Evolutionary conservation across 768 basidiomycete species (phyloP), one percentile per base, ranked within the genome.

Genomic region (Leccinum disarticulatum): DNA sequence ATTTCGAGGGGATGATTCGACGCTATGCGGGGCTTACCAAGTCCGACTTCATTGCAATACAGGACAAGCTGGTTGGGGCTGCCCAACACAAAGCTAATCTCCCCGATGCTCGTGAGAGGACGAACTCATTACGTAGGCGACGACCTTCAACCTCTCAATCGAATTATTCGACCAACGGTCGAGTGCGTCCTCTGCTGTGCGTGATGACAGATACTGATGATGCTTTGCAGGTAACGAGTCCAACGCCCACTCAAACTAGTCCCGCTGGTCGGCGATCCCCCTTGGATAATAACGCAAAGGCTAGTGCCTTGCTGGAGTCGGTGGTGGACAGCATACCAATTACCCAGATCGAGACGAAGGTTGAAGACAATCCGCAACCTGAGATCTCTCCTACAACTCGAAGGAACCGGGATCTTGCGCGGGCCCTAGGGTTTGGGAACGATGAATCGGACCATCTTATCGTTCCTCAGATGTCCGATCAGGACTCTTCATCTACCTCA

Each of bases 81-180:
- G 86, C 84, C 3, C 71, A 81, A 47, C 77, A 82, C 30, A 88
- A 85, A 69, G 81, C 81, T 46, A 76, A 77, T 15, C 80, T 77
- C 53, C 80, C 83, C 9, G 87, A 88, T 61, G 70, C 78, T 41
- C 83, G 83, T 11, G 83, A 85, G 64, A 84, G 90, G 50, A 77
- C 81, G 0, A 85, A 84, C 55, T 91, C 90, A n/a, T 76, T 90
- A 64, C 80, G 90, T 57, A 83, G 85, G 62, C 81, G 91, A 53
- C 80, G 90, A 41, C 90, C 89, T 11, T 92, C 90, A 1, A 90
- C 88, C 14, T 90, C 91, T n/a, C 90, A 91, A 72, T 89, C 90
- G 11, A 87, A 84, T 66, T 87, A 90, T 67, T 87, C 86, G 1
- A 74, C 74, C 49, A 80, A 77, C 56, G 83, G 81, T n/a, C 79